These are phyloP conservation scores for Deuterostichococcus epilithicus DNA, from an alignment of 139 green algal genomes.

Conservation along the genomic window DNA sequence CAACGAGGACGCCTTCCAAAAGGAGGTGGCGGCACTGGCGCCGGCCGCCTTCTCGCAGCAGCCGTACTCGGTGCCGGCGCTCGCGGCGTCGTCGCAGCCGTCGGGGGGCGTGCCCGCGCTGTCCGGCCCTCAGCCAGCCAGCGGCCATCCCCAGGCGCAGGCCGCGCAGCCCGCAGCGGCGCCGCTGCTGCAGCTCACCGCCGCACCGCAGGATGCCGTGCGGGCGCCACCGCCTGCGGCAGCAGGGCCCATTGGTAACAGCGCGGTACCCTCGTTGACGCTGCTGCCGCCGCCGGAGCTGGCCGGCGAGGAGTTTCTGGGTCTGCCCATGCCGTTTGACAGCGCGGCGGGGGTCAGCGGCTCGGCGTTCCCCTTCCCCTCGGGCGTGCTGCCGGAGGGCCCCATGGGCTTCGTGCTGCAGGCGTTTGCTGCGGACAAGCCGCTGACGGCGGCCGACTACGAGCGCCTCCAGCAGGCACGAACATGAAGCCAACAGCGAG, in stretches of 20 bases:
- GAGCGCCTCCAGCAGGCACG: no score
- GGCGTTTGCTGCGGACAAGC: background rate
- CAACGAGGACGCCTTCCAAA: constrained; percentile 46
- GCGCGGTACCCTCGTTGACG: background rate
- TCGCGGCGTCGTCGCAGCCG: background rate
- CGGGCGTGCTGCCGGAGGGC: background rate
- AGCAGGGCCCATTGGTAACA: no score
- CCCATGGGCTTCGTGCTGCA: background rate
- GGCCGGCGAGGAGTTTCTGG: background rate
- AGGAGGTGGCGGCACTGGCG: constrained; percentile 40
- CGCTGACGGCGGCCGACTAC: background rate
- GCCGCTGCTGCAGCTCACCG: background rate
- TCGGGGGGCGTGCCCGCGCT: background rate
- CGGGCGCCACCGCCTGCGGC: no score
- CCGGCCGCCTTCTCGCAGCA: background rate
- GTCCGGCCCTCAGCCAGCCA: background rate
- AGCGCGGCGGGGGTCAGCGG: no score
- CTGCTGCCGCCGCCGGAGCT: background rate
- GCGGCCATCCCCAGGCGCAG: background rate
- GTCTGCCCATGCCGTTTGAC: background rate
- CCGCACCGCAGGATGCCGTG: background rate
- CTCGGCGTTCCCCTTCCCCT: background rate
- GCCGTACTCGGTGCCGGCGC: background rate
- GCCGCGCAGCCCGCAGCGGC: no score
- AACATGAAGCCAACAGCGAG: background rate